Percentiles rank a stretch among this genome's conserved stretches.
Evolutionary conservation across 2,329 filamentous ascomycete species (phyloP).

Genomic region (Alternaria novae-zelandiae): DNA sequence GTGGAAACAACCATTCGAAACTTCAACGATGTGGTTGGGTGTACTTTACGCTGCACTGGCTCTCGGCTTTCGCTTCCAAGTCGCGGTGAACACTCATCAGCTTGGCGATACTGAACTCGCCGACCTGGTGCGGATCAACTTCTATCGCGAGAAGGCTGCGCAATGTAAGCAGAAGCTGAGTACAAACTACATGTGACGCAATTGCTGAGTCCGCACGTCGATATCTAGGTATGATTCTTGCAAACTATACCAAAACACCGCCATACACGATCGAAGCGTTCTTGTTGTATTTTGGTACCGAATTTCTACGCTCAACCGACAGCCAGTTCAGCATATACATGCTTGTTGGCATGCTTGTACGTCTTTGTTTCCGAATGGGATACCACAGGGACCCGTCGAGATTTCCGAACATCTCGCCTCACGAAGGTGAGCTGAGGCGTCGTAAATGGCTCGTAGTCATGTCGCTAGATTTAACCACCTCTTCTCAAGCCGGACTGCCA

Average conservation of each 20-base stretch:
- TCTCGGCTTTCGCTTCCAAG: slow-evolving; percentile 34
- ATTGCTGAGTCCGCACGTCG: not conserved
- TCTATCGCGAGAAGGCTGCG: slow-evolving; percentile 41
- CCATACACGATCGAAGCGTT: slow-evolving; percentile 41
- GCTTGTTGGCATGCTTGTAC: slow-evolving; percentile 38
- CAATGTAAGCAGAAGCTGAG: slow-evolving; percentile 20
- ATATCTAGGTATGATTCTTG: slow-evolving; percentile 29
- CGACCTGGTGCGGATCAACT: slow-evolving; percentile 30
- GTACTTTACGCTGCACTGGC: slow-evolving; percentile 52
- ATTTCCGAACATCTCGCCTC: slow-evolving; percentile 54
- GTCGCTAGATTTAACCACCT: slow-evolving; percentile 49
- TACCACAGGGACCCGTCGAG: slow-evolving; percentile 52
- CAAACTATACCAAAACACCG: slow-evolving; percentile 45
- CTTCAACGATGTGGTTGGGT: slow-evolving; percentile 53
- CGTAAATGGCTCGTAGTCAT: slow-evolving; percentile 64
- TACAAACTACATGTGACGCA: not conserved
- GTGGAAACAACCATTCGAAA: slow-evolving; percentile 49
- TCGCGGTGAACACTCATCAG: slow-evolving; percentile 18
- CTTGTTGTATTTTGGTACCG: slow-evolving; percentile 38
- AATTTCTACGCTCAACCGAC: slow-evolving; percentile 38
- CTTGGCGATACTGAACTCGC: not conserved
- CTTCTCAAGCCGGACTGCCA: slow-evolving; percentile 49
- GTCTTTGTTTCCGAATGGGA: slow-evolving; percentile 49
- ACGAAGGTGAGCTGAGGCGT: slow-evolving; percentile 65
- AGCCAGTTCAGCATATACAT: slow-evolving; percentile 40